Conservation (phyloP, 495 filamentous ascomycete species). For the Penicillium angulare region DNA sequence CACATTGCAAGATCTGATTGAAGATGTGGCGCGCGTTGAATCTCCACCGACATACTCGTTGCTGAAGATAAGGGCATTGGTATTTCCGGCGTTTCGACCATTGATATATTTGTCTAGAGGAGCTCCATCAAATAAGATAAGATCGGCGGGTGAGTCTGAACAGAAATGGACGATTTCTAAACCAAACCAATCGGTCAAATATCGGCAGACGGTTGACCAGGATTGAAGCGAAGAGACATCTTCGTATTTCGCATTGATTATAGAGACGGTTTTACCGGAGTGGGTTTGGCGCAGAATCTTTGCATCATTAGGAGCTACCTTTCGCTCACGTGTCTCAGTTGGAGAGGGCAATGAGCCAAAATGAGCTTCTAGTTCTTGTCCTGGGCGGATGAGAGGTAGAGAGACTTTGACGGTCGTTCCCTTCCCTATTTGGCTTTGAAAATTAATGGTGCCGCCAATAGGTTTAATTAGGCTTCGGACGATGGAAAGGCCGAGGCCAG, state of each 20-base stretch:
- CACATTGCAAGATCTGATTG: constrained; percentile 21
- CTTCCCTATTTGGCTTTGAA: constrained; percentile 35
- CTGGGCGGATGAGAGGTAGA: constrained; percentile 35
- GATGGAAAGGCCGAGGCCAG: constrained; percentile 44
- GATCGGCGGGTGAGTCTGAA: constrained; percentile 24
- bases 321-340: constrained; percentile 10
- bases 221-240: constrained; percentile 12
- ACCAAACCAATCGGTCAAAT: constrained; percentile 45
- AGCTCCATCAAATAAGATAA: constrained; percentile 34
- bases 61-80: constrained; percentile 30
- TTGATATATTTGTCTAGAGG: constrained; percentile 6
- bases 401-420: constrained; percentile 51
- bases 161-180: constrained; percentile 31
- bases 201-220: constrained; percentile 27
- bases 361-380: constrained; percentile 7
- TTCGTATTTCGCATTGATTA: constrained; percentile 29
- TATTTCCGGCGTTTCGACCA: constrained; percentile 1
- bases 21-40: constrained; percentile 14
- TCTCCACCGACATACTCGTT: constrained; percentile 25
- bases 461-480: constrained; percentile 40
- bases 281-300: constrained; percentile 19
- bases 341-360: constrained; percentile 2
- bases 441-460: constrained; percentile 40
- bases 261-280: constrained; percentile 27
- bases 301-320: constrained; percentile 8